These are phyloP conservation scores for Lactarius pseudohatsudake DNA, from an alignment of 768 basidiomycete genomes.

Conservation along the genomic window DNA sequence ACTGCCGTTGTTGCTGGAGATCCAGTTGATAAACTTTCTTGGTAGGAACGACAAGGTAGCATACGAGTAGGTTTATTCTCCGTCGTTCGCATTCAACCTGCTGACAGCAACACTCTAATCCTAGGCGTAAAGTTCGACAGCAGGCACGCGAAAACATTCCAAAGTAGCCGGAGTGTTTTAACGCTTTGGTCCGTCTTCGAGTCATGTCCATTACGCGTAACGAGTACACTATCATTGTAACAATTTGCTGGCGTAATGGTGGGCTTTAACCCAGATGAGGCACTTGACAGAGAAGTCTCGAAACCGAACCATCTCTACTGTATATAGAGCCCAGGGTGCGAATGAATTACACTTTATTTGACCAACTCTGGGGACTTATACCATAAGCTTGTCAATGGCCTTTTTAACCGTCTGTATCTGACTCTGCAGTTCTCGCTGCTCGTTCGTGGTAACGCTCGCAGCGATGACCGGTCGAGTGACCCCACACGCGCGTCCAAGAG, in stretches of 20 bases:
- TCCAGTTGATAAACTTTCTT: slow-evolving; percentile 13
- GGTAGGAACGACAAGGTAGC: slow-evolving; percentile 87
- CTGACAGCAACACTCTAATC: background rate
- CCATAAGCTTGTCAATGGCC: slow-evolving; percentile 69
- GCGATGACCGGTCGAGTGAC: slow-evolving; percentile 95
- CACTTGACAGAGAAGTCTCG: background rate
- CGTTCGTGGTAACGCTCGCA: slow-evolving; percentile 94
- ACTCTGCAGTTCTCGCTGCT: slow-evolving; percentile 84
- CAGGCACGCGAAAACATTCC: slow-evolving; percentile 92
- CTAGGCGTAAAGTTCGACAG: slow-evolving; percentile 72
- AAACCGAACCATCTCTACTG: background rate
- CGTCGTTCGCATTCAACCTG: background rate
- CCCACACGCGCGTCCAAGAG: slow-evolving; percentile 93
- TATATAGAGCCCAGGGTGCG: background rate
- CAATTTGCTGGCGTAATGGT: slow-evolving; percentile 18
- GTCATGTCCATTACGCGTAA: slow-evolving; percentile 17
- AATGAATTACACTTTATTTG: slow-evolving; percentile 7
- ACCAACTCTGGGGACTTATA: slow-evolving; percentile 33
- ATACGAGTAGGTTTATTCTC: slow-evolving; percentile 70
- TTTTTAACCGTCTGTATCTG: slow-evolving; percentile 88
- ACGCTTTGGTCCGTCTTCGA: slow-evolving; percentile 21
- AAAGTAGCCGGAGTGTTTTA: slow-evolving; percentile 48
- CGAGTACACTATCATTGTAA: slow-evolving; percentile 22
- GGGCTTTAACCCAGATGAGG: background rate
- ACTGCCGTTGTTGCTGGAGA: background rate